Percentiles rank a stretch among this genome's conserved stretches.
These are phyloP conservation scores for Pythium aphanidermatum DNA, from an alignment of 352 stramenopile genomes.

Conservation along the genomic window DNA sequence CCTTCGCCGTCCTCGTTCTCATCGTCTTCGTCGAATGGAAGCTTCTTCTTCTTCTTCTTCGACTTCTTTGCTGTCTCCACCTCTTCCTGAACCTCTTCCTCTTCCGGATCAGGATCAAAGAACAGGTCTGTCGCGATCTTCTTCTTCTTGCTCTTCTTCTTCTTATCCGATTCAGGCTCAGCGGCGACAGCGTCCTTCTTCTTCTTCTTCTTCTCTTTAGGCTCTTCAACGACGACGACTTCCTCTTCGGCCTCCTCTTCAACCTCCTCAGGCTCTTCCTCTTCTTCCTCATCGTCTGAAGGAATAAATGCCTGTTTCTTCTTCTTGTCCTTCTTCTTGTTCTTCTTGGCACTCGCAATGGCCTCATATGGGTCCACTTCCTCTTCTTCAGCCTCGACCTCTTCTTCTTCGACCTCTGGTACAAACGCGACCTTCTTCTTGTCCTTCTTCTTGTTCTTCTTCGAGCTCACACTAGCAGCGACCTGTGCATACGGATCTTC, in stretches of 20 bases:
- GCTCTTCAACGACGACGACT: slow-evolving; percentile 25
- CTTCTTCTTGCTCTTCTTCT: slow-evolving; percentile 84
- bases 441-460: slow-evolving; percentile 32
- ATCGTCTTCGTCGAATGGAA: slow-evolving; percentile 57
- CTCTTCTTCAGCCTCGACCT: slow-evolving; percentile 31
- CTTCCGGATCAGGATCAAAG: slow-evolving; percentile 45
- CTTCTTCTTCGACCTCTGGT: slow-evolving; percentile 13
- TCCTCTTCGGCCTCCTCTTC: slow-evolving; percentile 28
- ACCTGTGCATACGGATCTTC: slow-evolving; percentile 24
- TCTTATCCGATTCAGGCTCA: slow-evolving; percentile 30
- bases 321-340: slow-evolving; percentile 62
- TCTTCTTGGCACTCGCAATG: slow-evolving; percentile 66
- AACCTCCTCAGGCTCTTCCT: slow-evolving; percentile 21
- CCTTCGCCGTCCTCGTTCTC: slow-evolving; percentile 29
- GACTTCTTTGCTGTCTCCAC: slow-evolving; percentile 41
- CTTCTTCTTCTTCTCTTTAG: slow-evolving; percentile 25
- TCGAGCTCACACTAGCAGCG: slow-evolving; percentile 17
- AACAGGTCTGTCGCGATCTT: slow-evolving; percentile 68
- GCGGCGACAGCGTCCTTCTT: slow-evolving; percentile 16
- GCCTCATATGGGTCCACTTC: slow-evolving; percentile 45
- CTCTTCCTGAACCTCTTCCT: slow-evolving; percentile 30
- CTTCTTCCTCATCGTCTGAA: slow-evolving; percentile 37
- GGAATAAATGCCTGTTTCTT: slow-evolving; percentile 30
- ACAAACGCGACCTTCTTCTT: slow-evolving; percentile 24
- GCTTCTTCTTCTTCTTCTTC: slow-evolving; percentile 70